Conservation (phyloP, 352 stramenopile genomes). For the Phytophthora megakarya region DNA sequence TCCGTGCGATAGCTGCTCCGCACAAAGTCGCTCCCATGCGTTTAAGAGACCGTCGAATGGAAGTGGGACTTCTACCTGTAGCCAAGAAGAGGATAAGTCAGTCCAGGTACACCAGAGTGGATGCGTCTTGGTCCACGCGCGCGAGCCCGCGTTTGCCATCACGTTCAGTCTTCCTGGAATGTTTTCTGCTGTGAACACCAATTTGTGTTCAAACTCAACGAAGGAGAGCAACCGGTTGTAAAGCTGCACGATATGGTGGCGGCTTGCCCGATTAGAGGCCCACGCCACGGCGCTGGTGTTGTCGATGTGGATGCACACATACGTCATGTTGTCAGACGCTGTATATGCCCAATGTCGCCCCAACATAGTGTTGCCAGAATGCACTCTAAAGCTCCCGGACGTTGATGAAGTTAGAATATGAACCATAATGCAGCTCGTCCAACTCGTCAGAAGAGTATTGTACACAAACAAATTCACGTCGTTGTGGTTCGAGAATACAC, state of each 20-base stretch:
- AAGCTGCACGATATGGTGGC: background rate
- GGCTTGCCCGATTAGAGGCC: background rate
- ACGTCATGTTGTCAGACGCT: background rate
- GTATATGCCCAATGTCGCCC: background rate
- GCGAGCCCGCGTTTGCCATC: conserved; percentile 17
- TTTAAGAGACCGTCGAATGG: conserved; percentile 29
- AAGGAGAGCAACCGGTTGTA: conserved; percentile 25
- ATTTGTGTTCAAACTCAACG: conserved; percentile 16
- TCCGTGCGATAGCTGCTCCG: conserved; percentile 3
- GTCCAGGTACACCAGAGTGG: conserved; percentile 7
- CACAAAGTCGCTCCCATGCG: conserved; percentile 20
- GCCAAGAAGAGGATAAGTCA: conserved; percentile 24
- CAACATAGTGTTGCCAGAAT: conserved; percentile 13
- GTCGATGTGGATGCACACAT: conserved; percentile 25
- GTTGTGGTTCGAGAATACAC: conserved; percentile 12
- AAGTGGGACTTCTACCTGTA: conserved; percentile 8
- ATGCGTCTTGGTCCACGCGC: conserved; percentile 2
- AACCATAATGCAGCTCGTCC: background rate
- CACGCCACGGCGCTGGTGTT: conserved; percentile 23
- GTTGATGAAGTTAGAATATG: conserved; percentile 16
- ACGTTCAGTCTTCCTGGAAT: conserved; percentile 22
- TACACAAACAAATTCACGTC: conserved; percentile 10
- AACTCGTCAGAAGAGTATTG: conserved; percentile 3
- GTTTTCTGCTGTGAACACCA: conserved; percentile 20
- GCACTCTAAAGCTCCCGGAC: conserved; percentile 24